Percentiles rank a stretch among this genome's conserved stretches.
Evolutionary conservation across 495 filamentous ascomycete genomes (phyloP).

Genomic region (Penicillium chermesinum): DNA sequence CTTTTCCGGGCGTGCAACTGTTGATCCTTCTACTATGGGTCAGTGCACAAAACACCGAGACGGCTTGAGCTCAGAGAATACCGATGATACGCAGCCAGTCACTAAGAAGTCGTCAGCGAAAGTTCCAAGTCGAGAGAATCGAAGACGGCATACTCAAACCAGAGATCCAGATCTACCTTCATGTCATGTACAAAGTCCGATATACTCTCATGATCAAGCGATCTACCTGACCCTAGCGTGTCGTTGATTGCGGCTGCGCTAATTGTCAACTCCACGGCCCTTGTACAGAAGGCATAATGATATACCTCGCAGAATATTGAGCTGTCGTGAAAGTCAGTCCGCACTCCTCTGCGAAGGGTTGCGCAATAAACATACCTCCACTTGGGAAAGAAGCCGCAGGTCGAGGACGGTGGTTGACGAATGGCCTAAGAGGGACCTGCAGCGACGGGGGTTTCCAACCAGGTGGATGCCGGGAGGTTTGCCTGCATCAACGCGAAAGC

Average conservation of each 20-base stretch:
- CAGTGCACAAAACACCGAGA: not conserved
- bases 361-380: slow-evolving; percentile 33
- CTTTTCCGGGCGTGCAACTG: slow-evolving; percentile 25
- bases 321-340: slow-evolving; percentile 17
- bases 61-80: slow-evolving; percentile 9
- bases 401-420: slow-evolving; percentile 40
- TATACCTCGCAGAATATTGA: slow-evolving; percentile 40
- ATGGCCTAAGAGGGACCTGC: slow-evolving; percentile 41
- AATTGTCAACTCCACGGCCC: too few species aligned
- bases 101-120: slow-evolving; percentile 13
- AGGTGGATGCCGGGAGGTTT: slow-evolving; percentile 43
- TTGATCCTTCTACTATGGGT: slow-evolving; percentile 12
- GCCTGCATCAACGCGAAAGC: slow-evolving; percentile 45
- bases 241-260: slow-evolving; percentile 33
- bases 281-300: not conserved
- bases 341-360: not conserved
- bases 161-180: slow-evolving; percentile 43
- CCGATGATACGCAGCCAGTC: slow-evolving; percentile 44
- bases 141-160: slow-evolving; percentile 35
- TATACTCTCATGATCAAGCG: slow-evolving; percentile 24
- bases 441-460: slow-evolving; percentile 34
- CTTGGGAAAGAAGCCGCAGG: slow-evolving; percentile 47
- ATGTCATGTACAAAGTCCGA: slow-evolving; percentile 39
- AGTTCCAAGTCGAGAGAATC: slow-evolving; percentile 5
- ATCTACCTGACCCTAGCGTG: slow-evolving; percentile 17